These are phyloP conservation scores for Candida michaelii DNA, from an alignment of 805 yeast genomes.

Conservation along the genomic window DNA sequence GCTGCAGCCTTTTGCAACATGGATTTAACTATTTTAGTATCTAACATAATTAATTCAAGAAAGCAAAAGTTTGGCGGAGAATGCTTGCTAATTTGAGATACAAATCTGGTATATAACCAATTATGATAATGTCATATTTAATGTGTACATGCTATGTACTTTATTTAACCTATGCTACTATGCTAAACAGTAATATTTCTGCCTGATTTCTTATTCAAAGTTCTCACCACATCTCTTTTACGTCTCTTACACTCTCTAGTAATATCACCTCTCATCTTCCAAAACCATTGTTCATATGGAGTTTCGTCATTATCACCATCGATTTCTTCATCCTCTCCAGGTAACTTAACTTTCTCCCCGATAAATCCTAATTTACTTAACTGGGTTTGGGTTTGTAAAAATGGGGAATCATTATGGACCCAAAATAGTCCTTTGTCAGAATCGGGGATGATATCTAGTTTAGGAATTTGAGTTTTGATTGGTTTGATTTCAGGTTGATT, in stretches of 20 bases:
- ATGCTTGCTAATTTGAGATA: too few species aligned
- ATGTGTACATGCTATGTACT: background rate
- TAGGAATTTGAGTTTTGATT: constrained; percentile 16
- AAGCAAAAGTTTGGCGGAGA: too few species aligned
- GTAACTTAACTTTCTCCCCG: constrained; percentile 30
- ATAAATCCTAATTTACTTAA: constrained; percentile 53
- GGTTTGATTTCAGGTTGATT: constrained; percentile 26
- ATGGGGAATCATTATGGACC: constrained; percentile 82
- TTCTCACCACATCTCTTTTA: constrained; percentile 70
- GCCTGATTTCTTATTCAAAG: constrained; percentile 45
- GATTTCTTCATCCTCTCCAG: constrained; percentile 31
- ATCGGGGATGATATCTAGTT: constrained; percentile 2
- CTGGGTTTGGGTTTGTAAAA: constrained; percentile 81
- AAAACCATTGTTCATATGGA: constrained; percentile 73
- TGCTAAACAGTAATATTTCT: constrained; percentile 8
- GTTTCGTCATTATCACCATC: constrained; percentile 31
- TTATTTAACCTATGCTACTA: background rate
- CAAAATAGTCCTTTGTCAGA: constrained; percentile 62
- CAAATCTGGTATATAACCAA: too few species aligned
- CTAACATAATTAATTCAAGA: too few species aligned
- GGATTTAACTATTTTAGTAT: too few species aligned
- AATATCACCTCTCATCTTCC: constrained; percentile 79
- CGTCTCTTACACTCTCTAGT: constrained; percentile 72
- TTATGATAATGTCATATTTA: too few species aligned
- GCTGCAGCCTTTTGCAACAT: too few species aligned